Base-by-base conservation (phyloP, 257 asterid genomes). In the Henckelia pumila region DNA sequence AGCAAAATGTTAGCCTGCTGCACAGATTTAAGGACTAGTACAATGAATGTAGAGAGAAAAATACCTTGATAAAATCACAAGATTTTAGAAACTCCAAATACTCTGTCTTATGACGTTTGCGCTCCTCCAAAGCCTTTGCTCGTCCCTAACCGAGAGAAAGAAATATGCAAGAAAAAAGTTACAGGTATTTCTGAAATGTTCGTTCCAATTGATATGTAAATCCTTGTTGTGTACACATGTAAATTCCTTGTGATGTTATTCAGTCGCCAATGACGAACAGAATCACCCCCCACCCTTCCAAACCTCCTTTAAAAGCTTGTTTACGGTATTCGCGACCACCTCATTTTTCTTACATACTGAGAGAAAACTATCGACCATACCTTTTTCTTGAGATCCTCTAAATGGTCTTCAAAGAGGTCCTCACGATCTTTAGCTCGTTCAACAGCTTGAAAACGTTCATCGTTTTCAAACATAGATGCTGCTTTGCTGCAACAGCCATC, bases 11-110 rank as follows among this genome's bases (percentile, higher is more conserved):
- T 28, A 64, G 16, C 57, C 61, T 56, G 57, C 63, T 49, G 32
- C 53, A 57, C 40, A 50, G n/a, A 57, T 56, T 64, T 66, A 25
- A 75, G 61, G 68, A 77, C 37, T n/a, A 59, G 24, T 21, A 67
- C 44, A 64, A 69, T 60, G 57, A 47, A 21, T 35, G 62, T 59
- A 25, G 35, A 28, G 56, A 26, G 56, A 44, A 72, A 59, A 52
- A 29, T 85, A 91, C 99, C 91, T 82, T 85, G 71, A 94, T 83
- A 68, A 94, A 91, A 84, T 88, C 91, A 8, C 99, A 88, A 11
- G 96, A 84, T 73, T 88, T 88, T 65, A 94, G 65, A 60, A 84
- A 84, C 73, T 88, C 96, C 75, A 91, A 26, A 79, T 91, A 94
- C 73, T 91, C 99, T 32, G 65, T 67, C 73, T 76, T 81, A 55